These are phyloP conservation scores for Acacia crassicarpa DNA, from an alignment of 306 rosid genomes.

Conservation along the genomic window DNA sequence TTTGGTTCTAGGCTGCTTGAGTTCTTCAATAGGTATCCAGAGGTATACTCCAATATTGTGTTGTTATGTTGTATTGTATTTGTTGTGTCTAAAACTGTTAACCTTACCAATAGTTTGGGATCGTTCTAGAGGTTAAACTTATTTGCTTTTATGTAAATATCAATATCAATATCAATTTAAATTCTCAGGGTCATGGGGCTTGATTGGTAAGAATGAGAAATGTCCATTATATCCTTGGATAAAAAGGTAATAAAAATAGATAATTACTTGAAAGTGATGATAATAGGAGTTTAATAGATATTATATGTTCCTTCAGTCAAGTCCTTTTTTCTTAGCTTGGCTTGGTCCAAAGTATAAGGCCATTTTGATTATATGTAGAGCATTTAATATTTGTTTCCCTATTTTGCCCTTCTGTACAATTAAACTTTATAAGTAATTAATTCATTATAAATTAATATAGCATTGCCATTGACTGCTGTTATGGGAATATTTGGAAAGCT, in stretches of 20 bases:
- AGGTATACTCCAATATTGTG: constrained; percentile 42
- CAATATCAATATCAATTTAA: background rate
- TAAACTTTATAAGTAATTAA: background rate
- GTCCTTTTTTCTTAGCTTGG: background rate
- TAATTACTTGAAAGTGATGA: too few species aligned
- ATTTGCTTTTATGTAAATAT: background rate
- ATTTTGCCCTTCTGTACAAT: background rate
- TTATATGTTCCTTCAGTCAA: background rate
- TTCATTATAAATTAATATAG: background rate
- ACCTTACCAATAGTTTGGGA: constrained; percentile 5
- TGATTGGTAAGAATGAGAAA: background rate
- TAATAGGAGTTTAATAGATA: background rate
- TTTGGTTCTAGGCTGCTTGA: constrained; percentile 53
- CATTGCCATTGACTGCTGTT: background rate
- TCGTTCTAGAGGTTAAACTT: background rate
- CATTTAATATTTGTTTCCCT: background rate
- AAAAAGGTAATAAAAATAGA: too few species aligned
- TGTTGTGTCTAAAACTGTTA: background rate
- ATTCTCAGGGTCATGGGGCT: background rate
- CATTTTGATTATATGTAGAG: background rate
- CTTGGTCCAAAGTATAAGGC: background rate
- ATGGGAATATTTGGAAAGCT: background rate
- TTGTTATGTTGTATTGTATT: background rate
- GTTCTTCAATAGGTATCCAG: constrained; percentile 49
- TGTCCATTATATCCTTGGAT: background rate